A percentile compares a stretch with the other conserved stretches of the same genome.
Conservation (phyloP, 257 asterid genomes). For the Thymus quinquecostatus region DNA sequence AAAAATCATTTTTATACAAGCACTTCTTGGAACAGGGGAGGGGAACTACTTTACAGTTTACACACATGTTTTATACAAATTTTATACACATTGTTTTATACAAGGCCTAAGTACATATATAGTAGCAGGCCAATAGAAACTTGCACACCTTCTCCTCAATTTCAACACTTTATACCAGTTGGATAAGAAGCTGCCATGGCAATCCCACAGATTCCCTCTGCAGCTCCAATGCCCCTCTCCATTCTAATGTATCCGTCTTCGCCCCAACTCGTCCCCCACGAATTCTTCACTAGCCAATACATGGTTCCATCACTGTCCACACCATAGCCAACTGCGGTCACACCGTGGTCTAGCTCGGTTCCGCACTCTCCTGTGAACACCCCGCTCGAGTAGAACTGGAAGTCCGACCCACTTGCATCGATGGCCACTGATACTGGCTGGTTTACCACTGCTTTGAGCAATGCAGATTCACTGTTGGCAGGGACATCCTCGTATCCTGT, state of each 20-base stretch:
- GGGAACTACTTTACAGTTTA: not conserved
- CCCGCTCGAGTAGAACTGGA: slow-evolving; percentile 43
- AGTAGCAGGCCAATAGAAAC: too few relatives aligned
- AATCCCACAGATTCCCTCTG: slow-evolving; percentile 14
- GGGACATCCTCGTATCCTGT: slow-evolving; percentile 30
- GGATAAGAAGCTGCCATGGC: slow-evolving; percentile 22
- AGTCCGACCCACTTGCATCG: slow-evolving; percentile 38
- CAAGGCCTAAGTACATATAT: too few relatives aligned
- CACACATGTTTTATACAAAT: too few relatives aligned
- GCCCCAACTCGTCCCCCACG: slow-evolving; percentile 16
- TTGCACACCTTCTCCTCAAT: too few relatives aligned
- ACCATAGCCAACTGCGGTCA: slow-evolving; percentile 46
- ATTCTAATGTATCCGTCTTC: slow-evolving; percentile 15
- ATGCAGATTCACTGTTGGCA: slow-evolving; percentile 12
- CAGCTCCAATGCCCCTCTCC: slow-evolving; percentile 9
- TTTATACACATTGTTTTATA: too few relatives aligned
- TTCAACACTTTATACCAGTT: not conserved
- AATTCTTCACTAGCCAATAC: slow-evolving; percentile 27
- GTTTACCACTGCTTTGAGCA: slow-evolving; percentile 15
- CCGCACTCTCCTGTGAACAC: slow-evolving; percentile 46
- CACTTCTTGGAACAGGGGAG: not conserved
- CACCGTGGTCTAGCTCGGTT: slow-evolving; percentile 46
- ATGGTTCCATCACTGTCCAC: slow-evolving; percentile 33
- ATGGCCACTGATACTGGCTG: slow-evolving; percentile 42
- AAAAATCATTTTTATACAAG: too few relatives aligned